phyloP scores from a whole-genome alignment of 805 yeast genomes.

The Saccharomycodes ludwigii region DNA sequence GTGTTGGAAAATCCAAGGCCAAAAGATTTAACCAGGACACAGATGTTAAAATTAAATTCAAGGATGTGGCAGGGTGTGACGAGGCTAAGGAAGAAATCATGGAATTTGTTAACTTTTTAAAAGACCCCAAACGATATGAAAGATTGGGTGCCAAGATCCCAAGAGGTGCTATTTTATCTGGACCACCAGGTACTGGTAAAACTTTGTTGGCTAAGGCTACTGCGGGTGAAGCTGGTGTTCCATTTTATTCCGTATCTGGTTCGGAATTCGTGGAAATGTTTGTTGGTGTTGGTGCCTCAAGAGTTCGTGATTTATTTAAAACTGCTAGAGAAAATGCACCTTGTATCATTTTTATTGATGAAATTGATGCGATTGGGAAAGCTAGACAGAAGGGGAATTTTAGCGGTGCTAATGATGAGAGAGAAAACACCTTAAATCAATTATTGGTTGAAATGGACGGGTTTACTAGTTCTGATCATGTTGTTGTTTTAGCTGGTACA shows the following conservation, averaged over 20 bases:
- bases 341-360: constrained; percentile 82
- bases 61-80: constrained; percentile 90
- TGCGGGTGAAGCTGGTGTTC: constrained; percentile 95
- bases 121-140: constrained; percentile 76
- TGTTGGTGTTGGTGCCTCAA: constrained; percentile 91
- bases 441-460: constrained; percentile 94
- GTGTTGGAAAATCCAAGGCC: constrained; percentile 69
- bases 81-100: constrained; percentile 91
- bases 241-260: constrained; percentile 83
- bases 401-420: constrained; percentile 82
- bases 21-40: constrained; percentile 73
- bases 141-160: constrained; percentile 88
- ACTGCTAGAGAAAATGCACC: constrained; percentile 88
- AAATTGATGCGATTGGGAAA: constrained; percentile 92
- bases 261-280: constrained; percentile 96
- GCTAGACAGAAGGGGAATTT: constrained; percentile 60
- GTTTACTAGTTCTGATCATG: constrained; percentile 75
- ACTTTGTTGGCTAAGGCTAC: constrained; percentile 88
- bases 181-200: constrained; percentile 97
- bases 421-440: constrained; percentile 88
- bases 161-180: constrained; percentile 86
- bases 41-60: constrained; percentile 69
- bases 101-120: constrained; percentile 87
- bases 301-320: constrained; percentile 86
- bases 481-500: constrained; percentile 90